Conservation (phyloP, 768 basidiomycete species). For the Candolleomyces eurysporus region DNA sequence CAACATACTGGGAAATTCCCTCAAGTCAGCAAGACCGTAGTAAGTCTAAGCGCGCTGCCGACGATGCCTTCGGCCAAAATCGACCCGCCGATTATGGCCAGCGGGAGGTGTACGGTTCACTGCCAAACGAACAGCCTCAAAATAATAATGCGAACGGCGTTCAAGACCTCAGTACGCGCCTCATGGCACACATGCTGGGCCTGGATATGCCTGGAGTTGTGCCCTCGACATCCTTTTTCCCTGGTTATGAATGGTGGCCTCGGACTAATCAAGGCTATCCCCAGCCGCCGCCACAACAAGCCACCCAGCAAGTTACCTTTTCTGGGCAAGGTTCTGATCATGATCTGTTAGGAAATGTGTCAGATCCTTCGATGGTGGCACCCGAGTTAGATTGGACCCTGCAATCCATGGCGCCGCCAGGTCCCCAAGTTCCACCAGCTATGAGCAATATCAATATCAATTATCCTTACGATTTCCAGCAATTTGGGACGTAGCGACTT, state of each 20-base stretch:
- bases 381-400: constrained; percentile 10
- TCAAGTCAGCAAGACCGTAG: constrained; percentile 37
- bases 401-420: constrained; percentile 7
- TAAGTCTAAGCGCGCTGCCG: constrained; percentile 48
- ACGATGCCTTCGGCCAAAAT: constrained; percentile 62
- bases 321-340: constrained; percentile 5
- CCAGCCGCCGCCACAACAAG: not conserved
- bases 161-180: constrained; percentile 60
- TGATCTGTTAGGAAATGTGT: not conserved
- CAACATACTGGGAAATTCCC: constrained; percentile 2
- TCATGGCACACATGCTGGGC: constrained; percentile 74
- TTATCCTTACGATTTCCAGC: constrained; percentile 29
- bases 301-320: constrained; percentile 2
- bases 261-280: constrained; percentile 29
- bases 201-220: constrained; percentile 64
- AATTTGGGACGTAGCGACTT: constrained; percentile 23
- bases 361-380: constrained; percentile 3
- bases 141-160: constrained; percentile 41
- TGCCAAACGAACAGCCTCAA: constrained; percentile 17
- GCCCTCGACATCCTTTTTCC: constrained; percentile 52
- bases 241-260: constrained; percentile 70
- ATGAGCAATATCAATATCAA: constrained; percentile 19
- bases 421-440: constrained; percentile 12
- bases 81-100: constrained; percentile 44
- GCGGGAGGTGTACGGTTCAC: constrained; percentile 34